Conservation (phyloP, 345 rosid species). For the Hibiscus trionum region DNA sequence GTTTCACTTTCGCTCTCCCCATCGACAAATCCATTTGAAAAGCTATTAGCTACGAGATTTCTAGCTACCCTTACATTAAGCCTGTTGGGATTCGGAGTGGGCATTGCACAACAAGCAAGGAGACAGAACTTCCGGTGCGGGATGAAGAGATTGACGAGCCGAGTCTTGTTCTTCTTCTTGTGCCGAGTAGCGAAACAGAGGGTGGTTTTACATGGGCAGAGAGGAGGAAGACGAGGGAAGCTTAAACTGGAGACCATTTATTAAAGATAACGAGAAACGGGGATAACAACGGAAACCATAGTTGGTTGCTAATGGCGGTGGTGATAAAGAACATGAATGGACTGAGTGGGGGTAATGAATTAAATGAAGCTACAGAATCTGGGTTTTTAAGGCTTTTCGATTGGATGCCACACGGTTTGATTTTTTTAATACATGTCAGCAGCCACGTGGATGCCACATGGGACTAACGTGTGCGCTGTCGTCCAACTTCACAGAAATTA, state of each 20-base stretch:
- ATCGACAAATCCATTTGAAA: slow-evolving; percentile 44
- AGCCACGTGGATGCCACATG: too few relatives aligned
- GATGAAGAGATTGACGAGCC: background rate
- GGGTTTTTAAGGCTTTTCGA: background rate
- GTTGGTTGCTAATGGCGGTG: slow-evolving; percentile 1
- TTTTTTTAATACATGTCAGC: too few relatives aligned
- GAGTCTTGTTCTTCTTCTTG: background rate
- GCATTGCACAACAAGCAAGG: slow-evolving; percentile 28
- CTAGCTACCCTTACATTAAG: slow-evolving; percentile 26
- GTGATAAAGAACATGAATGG: slow-evolving; percentile 21
- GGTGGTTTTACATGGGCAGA: slow-evolving; percentile 31
- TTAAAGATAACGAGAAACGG: slow-evolving; percentile 12
- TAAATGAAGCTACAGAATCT: background rate
- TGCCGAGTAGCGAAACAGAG: slow-evolving; percentile 15
- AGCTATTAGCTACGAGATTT: slow-evolving; percentile 29
- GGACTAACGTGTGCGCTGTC: too few relatives aligned
- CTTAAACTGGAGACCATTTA: slow-evolving; percentile 31
- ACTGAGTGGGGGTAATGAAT: background rate
- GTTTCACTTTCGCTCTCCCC: slow-evolving; percentile 16
- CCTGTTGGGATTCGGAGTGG: slow-evolving; percentile 19
- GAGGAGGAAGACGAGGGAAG: slow-evolving; percentile 18
- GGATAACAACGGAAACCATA: slow-evolving; percentile 17
- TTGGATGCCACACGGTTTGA: too few relatives aligned
- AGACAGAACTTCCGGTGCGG: slow-evolving; percentile 21
- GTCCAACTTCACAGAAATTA: too few relatives aligned